phyloP scores from a whole-genome alignment of 805 yeast species.

The Blastobotrys mokoenaii region DNA sequence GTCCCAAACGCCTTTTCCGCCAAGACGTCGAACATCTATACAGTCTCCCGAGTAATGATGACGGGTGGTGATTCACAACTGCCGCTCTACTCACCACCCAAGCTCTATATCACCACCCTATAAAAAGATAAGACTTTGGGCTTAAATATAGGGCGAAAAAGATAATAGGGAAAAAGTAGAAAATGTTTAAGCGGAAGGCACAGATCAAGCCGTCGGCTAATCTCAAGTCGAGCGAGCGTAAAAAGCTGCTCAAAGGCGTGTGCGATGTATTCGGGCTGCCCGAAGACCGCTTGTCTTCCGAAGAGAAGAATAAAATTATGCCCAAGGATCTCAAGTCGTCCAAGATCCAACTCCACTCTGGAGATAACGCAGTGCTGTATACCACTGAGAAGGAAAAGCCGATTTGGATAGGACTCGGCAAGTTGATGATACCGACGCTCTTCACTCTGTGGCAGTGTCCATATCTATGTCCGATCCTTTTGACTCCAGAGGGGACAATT shows the following conservation, averaged over 20 bases:
- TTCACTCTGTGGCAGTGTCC: constrained; percentile 67
- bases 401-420: constrained; percentile 44
- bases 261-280: constrained; percentile 31
- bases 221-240: constrained; percentile 73
- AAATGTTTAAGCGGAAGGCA: constrained; percentile 3
- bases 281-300: constrained; percentile 32
- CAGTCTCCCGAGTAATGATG: not conserved
- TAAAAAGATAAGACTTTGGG: too few relatives aligned
- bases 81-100: too few relatives aligned
- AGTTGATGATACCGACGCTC: constrained; percentile 53
- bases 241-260: constrained; percentile 40
- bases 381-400: constrained; percentile 53
- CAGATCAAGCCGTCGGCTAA: constrained; percentile 64
- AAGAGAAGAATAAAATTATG: constrained; percentile 34
- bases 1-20: constrained; percentile 15
- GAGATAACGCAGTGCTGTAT: constrained; percentile 53
- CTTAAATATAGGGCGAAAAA: not conserved
- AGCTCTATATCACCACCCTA: too few relatives aligned
- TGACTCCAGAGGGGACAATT: constrained; percentile 68
- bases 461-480: constrained; percentile 53
- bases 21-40: not conserved
- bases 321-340: constrained; percentile 57
- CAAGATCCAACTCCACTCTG: constrained; percentile 43
- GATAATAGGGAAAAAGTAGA: not conserved
- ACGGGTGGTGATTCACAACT: too few relatives aligned